Evolutionary conservation across 305 asterid genomes (phyloP).

Genomic region (Ilex paraguariensis): DNA sequence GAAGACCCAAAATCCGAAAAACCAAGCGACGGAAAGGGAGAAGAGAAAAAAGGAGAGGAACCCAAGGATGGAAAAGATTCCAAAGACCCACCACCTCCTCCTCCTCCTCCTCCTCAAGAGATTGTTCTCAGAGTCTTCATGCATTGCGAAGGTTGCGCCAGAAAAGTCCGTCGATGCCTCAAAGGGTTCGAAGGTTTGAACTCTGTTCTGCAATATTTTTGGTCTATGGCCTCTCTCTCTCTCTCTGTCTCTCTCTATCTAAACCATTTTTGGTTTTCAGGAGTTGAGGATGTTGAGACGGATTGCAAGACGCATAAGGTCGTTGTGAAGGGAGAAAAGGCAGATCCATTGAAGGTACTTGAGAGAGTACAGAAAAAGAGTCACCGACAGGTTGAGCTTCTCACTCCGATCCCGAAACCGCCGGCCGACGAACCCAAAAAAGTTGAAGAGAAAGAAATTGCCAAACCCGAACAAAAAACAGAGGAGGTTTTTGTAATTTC

Average conservation of each 20-base stretch:
- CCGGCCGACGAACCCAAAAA: slow-evolving; percentile 44
- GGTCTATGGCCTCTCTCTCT: no score
- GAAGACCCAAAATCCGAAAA: background rate
- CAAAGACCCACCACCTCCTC: background rate
- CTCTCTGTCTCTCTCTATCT: no score
- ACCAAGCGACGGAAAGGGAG: background rate
- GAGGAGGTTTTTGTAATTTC: slow-evolving; percentile 45
- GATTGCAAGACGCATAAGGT: slow-evolving; percentile 73
- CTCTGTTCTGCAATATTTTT: background rate
- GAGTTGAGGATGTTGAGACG: slow-evolving; percentile 80
- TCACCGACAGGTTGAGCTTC: slow-evolving; percentile 86
- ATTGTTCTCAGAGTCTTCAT: background rate
- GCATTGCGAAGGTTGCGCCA: background rate
- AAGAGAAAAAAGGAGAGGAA: background rate
- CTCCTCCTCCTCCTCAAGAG: background rate
- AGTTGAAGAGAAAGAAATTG: slow-evolving; percentile 36
- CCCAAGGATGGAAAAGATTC: background rate
- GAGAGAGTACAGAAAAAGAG: slow-evolving; percentile 83
- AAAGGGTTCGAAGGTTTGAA: background rate
- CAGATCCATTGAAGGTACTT: slow-evolving; percentile 83
- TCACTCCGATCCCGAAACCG: slow-evolving; percentile 80
- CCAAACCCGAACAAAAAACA: slow-evolving; percentile 56
- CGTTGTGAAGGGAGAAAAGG: slow-evolving; percentile 89
- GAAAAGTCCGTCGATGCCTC: background rate
- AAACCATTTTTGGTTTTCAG: slow-evolving; percentile 21